Conservation (phyloP, 2,329 filamentous ascomycete genomes). For the Penicillium brevicompactum region DNA sequence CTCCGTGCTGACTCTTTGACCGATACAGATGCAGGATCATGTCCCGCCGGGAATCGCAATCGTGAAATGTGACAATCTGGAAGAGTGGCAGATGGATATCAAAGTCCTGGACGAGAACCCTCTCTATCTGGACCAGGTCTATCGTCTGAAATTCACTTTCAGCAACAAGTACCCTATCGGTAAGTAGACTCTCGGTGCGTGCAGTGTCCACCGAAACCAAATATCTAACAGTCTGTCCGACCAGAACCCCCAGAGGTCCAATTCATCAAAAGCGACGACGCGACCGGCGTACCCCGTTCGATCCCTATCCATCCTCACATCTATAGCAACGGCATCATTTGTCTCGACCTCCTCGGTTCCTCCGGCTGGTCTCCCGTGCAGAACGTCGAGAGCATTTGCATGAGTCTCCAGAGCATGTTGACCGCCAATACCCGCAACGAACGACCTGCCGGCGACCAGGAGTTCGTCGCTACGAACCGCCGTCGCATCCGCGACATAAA, state of each 20-base stretch:
- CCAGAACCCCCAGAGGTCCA: conserved; percentile 92
- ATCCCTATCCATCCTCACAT: conserved; percentile 97
- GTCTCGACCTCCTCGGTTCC: conserved; percentile 83
- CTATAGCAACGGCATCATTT: conserved; percentile 98
- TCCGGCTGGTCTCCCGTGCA: conserved; percentile 96
- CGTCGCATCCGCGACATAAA: conserved; percentile 83
- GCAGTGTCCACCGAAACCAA: neutral
- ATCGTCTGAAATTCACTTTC: conserved; percentile 86
- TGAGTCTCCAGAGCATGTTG: conserved; percentile 97
- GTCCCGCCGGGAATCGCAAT: conserved; percentile 73
- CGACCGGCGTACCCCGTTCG: conserved; percentile 48
- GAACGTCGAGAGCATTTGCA: conserved; percentile 94
- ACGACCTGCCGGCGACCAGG: conserved; percentile 83
- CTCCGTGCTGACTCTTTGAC: neutral
- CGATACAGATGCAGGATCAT: conserved; percentile 56
- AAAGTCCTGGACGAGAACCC: conserved; percentile 87
- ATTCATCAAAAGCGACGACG: conserved; percentile 65
- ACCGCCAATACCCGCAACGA: conserved; percentile 93
- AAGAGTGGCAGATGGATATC: conserved; percentile 93
- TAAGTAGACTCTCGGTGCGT: conserved; percentile 44
- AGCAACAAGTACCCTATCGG: conserved; percentile 85
- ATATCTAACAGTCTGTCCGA: neutral
- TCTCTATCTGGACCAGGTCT: conserved; percentile 77
- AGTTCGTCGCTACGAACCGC: conserved; percentile 81
- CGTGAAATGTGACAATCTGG: conserved; percentile 76